Percentiles rank a stretch among this genome's conserved stretches.
These are phyloP conservation scores for Alternaria dauci DNA, from an alignment of 2,329 filamentous ascomycete genomes.

Conservation along the genomic window DNA sequence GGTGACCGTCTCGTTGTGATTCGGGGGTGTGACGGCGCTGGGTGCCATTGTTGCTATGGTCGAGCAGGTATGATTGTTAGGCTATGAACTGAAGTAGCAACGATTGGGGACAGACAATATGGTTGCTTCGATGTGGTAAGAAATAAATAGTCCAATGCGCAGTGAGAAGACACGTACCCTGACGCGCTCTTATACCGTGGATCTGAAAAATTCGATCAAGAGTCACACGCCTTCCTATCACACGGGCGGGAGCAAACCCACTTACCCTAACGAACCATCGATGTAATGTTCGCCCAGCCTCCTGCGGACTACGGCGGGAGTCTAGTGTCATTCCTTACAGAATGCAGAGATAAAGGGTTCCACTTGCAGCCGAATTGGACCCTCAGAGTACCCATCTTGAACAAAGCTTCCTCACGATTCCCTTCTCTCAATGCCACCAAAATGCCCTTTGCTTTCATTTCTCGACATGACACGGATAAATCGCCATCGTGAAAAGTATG, in stretches of 20 bases:
- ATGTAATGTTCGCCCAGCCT: conserved; percentile 22
- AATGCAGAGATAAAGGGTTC: conserved; percentile 25
- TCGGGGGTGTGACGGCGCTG: conserved; percentile 44
- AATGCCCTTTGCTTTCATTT: not conserved
- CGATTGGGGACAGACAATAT: not conserved
- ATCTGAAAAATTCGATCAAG: conserved; percentile 26
- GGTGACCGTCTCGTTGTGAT: conserved; percentile 35
- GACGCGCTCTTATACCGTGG: conserved; percentile 27
- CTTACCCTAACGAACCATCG: conserved; percentile 14
- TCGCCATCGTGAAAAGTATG: conserved; percentile 3
- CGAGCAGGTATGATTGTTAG: not conserved
- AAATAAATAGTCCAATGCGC: conserved; percentile 2
- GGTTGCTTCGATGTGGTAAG: not conserved
- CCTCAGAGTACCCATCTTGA: conserved; percentile 1
- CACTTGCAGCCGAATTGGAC: conserved; percentile 14
- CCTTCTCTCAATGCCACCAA: not conserved
- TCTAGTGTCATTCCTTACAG: conserved; percentile 21
- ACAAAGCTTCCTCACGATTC: conserved; percentile 8
- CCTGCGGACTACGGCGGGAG: conserved; percentile 19
- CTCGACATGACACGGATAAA: conserved; percentile 1
- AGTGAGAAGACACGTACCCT: conserved; percentile 2
- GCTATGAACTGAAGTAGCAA: not conserved
- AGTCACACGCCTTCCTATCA: conserved; percentile 41
- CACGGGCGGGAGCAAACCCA: conserved; percentile 25
- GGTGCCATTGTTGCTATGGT: conserved; percentile 35